These are phyloP conservation scores for Euphorbia peplus DNA, from an alignment of 345 rosid genomes.

Conservation along the genomic window DNA sequence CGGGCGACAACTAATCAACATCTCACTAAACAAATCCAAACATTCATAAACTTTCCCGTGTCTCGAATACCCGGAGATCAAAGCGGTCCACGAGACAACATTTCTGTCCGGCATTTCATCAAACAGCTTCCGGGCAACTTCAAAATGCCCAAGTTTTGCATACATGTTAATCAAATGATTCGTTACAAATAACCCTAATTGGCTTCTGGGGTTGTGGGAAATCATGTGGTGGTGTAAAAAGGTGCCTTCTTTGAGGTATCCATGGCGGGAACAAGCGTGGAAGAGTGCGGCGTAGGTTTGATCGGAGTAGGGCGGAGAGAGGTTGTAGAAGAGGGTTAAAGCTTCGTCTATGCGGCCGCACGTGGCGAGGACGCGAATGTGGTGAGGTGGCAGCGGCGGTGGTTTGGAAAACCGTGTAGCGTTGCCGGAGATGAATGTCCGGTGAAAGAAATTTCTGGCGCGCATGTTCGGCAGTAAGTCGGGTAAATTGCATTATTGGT, in stretches of 20 bases:
- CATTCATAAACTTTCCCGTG: slow-evolving; percentile 44
- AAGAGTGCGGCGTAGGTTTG: slow-evolving; percentile 57
- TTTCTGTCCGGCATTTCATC: slow-evolving; percentile 67
- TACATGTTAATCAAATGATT: slow-evolving; percentile 71
- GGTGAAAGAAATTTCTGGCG: slow-evolving; percentile 20
- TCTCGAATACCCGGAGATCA: slow-evolving; percentile 69
- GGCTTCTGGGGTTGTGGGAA: slow-evolving; percentile 12
- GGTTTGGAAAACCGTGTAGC: background rate
- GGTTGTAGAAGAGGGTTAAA: slow-evolving; percentile 39
- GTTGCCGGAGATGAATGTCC: slow-evolving; percentile 17
- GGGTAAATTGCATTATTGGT: too few species aligned
- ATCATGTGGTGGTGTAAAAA: slow-evolving; percentile 58
- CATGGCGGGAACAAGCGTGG: slow-evolving; percentile 60
- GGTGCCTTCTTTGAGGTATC: slow-evolving; percentile 47
- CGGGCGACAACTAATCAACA: slow-evolving; percentile 58
- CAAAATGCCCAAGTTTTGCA: slow-evolving; percentile 52
- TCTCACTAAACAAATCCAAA: slow-evolving; percentile 43
- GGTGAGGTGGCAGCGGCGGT: slow-evolving; percentile 19
- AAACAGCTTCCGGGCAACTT: slow-evolving; percentile 48
- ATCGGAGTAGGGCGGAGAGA: slow-evolving; percentile 33
- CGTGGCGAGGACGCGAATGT: slow-evolving; percentile 30
- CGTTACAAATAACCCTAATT: slow-evolving; percentile 36
- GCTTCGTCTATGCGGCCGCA: slow-evolving; percentile 48
- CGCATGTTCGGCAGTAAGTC: background rate
- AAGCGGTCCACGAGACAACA: slow-evolving; percentile 73